Conservation (phyloP, 1,284 basidiomycete species). For the Trichosporon faecale region DNA sequence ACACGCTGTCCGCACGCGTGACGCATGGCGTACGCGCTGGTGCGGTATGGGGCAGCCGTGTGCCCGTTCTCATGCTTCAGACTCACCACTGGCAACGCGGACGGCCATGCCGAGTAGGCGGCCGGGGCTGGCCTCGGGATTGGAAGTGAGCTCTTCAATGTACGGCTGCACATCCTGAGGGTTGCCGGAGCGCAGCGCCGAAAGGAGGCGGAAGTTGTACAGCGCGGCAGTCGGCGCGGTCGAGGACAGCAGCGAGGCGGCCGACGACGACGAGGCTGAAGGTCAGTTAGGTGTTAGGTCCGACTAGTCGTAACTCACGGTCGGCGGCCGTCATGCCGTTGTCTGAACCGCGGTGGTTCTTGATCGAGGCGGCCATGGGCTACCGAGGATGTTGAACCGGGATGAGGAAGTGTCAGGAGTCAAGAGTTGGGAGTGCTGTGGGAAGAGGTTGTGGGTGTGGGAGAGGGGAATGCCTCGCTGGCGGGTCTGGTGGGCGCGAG, state of each 20-base stretch:
- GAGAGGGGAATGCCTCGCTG: neutral
- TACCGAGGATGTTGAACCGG: neutral
- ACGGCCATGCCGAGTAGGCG: slow-evolving; percentile 81
- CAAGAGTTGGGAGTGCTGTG: neutral
- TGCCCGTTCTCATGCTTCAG: neutral
- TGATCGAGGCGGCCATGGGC: neutral
- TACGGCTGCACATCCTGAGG: slow-evolving; percentile 76
- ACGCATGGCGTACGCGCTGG: neutral
- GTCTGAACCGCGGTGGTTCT: neutral
- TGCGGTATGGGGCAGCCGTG: neutral
- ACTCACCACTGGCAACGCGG: slow-evolving; percentile 73
- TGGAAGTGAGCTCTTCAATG: slow-evolving; percentile 63
- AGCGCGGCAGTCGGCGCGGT: slow-evolving; percentile 53
- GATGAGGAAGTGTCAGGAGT: neutral
- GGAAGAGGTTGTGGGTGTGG: neutral
- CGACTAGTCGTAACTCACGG: neutral
- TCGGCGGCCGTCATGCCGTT: neutral
- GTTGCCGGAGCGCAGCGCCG: slow-evolving; percentile 73
- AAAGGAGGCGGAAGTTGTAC: slow-evolving; percentile 73
- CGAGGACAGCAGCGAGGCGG: slow-evolving; percentile 13
- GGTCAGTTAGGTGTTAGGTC: neutral
- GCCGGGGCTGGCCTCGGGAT: slow-evolving; percentile 60
- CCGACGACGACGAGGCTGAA: slow-evolving; percentile 9
- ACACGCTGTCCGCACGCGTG: neutral
- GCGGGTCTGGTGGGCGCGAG: neutral